These are phyloP conservation scores for Vaccinium vitisidaea DNA, from an alignment of 148 eudicot species.

Conservation along the genomic window DNA sequence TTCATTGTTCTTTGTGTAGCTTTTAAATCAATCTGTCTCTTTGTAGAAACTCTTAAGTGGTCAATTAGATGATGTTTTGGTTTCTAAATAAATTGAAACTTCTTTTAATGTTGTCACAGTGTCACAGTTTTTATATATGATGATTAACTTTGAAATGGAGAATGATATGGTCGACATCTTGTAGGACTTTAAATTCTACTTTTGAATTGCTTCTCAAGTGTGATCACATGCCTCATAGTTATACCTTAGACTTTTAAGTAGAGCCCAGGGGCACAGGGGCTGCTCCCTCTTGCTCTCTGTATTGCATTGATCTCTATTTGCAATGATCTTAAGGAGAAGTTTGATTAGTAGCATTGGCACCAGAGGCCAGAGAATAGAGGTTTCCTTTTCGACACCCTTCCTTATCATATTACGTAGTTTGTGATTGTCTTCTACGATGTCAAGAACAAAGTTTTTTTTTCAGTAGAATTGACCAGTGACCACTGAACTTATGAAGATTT, in stretches of 20 bases:
- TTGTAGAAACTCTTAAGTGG: background rate
- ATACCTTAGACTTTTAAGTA: background rate
- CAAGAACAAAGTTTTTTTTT: background rate
- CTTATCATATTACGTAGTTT: background rate
- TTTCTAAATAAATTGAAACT: background rate
- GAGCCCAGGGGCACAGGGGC: background rate
- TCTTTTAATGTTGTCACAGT: background rate
- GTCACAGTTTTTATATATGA: background rate
- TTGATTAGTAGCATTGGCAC: background rate
- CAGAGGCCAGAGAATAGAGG: background rate
- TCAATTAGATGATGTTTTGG: background rate
- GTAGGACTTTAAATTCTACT: background rate
- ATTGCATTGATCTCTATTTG: background rate
- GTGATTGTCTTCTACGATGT: background rate
- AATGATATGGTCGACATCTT: background rate
- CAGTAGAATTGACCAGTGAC: background rate
- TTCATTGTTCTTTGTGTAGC: background rate
- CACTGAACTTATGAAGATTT: background rate
- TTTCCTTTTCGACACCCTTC: background rate
- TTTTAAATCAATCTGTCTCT: background rate
- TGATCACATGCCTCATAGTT: background rate
- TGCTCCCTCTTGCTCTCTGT: background rate
- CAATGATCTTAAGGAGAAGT: background rate
- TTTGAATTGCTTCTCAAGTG: background rate
- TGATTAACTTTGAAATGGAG: background rate